Evolutionary conservation across 495 filamentous ascomycete genomes (phyloP).

Genomic region (Penicillium silybi): DNA sequence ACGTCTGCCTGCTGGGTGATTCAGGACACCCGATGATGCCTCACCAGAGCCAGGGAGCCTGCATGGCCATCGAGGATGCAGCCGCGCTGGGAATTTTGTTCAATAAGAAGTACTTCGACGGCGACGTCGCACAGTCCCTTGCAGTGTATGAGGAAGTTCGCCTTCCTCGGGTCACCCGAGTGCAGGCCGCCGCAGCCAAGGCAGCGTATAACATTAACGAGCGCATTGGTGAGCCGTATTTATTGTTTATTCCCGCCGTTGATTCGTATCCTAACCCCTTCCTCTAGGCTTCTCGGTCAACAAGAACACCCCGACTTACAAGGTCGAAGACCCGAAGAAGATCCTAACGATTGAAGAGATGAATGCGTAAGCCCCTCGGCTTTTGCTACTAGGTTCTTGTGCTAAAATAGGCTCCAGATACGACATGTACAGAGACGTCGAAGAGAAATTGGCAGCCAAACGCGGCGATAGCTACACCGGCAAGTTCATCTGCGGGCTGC

Average conservation of each 20-base stretch:
- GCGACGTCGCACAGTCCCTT: conserved; percentile 37
- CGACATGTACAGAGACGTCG: conserved; percentile 48
- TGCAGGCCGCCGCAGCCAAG: conserved; percentile 43
- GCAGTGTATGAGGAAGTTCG: conserved; percentile 43
- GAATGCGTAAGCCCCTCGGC: conserved; percentile 37
- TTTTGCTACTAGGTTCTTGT: background rate
- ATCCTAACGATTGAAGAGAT: conserved; percentile 53
- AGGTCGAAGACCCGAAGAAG: conserved; percentile 42
- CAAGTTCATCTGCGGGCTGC: conserved; percentile 33
- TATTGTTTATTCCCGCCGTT: background rate
- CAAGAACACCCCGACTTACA: conserved; percentile 39
- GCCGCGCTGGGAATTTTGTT: conserved; percentile 47
- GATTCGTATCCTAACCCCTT: background rate
- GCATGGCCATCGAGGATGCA: conserved; percentile 50
- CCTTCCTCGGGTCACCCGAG: conserved; percentile 38
- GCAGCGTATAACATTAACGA: conserved; percentile 49
- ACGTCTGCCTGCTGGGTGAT: conserved; percentile 38
- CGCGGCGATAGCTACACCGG: conserved; percentile 19
- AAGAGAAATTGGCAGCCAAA: conserved; percentile 31
- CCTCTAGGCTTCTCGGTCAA: conserved; percentile 43
- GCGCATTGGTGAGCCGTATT: conserved; percentile 40
- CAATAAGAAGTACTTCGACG: conserved; percentile 36
- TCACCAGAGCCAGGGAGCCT: conserved; percentile 48
- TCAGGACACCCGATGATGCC: conserved; percentile 50
- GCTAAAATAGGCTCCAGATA: conserved; percentile 29